Percentiles rank a stretch among this genome's conserved stretches.
phyloP scores from a whole-genome alignment of 768 basidiomycete genomes.

The Psilocybe cubensis region DNA sequence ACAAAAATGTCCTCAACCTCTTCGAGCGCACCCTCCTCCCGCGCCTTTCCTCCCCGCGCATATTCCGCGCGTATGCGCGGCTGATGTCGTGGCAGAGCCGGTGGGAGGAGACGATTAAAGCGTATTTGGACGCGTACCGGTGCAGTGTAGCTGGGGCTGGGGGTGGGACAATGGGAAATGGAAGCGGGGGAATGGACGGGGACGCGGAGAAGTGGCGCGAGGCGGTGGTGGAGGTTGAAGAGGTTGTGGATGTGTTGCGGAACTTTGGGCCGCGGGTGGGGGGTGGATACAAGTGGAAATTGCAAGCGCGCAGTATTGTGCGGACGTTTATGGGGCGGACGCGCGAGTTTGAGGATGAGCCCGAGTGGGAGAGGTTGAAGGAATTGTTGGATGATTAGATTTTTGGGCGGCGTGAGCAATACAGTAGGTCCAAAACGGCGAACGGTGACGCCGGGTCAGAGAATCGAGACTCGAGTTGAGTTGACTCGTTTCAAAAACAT shows the following conservation, averaged over 20 bases:
- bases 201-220: slow-evolving; percentile 73
- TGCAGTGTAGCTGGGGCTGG: slow-evolving; percentile 56
- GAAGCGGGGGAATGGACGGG: slow-evolving; percentile 73
- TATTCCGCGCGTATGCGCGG: slow-evolving; percentile 87
- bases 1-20: slow-evolving; percentile 68
- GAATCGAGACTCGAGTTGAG: too few relatives aligned
- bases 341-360: slow-evolving; percentile 86
- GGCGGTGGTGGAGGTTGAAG: slow-evolving; percentile 79
- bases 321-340: slow-evolving; percentile 89
- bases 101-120: slow-evolving; percentile 80
- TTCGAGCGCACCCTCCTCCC: slow-evolving; percentile 83
- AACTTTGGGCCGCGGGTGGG: slow-evolving; percentile 79
- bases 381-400: slow-evolving; percentile 36
- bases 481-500: background rate
- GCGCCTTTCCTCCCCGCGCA: slow-evolving; percentile 73
- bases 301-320: slow-evolving; percentile 85
- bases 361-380: slow-evolving; percentile 76
- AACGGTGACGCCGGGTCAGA: background rate
- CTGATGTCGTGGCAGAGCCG: slow-evolving; percentile 71
- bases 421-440: background rate
- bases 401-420: background rate
- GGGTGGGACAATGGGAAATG: slow-evolving; percentile 47
- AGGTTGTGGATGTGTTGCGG: slow-evolving; percentile 79
- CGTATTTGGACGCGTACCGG: slow-evolving; percentile 87
- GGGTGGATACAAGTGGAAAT: slow-evolving; percentile 73